Evolutionary conservation across 129 eudicot species (phyloP).

Genomic region (Tagetes erecta): DNA sequence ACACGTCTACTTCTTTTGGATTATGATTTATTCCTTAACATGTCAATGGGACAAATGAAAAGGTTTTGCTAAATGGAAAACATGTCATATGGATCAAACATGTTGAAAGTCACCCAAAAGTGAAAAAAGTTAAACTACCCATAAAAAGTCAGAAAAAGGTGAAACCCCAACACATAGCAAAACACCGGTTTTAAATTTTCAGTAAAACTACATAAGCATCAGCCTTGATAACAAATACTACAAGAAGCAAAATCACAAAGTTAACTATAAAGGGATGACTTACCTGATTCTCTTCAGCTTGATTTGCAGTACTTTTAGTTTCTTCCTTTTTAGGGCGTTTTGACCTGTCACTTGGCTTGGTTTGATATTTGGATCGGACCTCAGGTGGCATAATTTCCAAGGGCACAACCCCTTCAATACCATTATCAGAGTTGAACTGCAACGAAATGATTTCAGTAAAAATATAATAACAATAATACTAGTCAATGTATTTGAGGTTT

Average conservation of each 20-base stretch:
- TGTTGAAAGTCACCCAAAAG: background rate
- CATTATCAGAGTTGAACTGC: conserved; percentile 82
- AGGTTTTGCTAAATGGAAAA: background rate
- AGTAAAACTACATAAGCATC: background rate
- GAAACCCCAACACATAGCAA: background rate
- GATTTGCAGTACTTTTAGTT: conserved; percentile 55
- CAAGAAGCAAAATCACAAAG: conserved; percentile 19
- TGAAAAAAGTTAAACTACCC: background rate
- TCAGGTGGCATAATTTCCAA: conserved; percentile 82
- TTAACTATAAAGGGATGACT: background rate
- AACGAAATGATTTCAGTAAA: background rate
- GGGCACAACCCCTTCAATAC: conserved; percentile 96
- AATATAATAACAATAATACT: background rate
- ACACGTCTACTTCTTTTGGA: background rate
- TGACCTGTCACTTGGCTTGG: conserved; percentile 71
- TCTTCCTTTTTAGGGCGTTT: conserved; percentile 94
- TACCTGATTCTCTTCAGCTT: conserved; percentile 84
- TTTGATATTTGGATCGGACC: conserved; percentile 71
- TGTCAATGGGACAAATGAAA: background rate
- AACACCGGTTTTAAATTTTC: background rate
- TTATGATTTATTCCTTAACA: background rate
- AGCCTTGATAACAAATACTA: conserved; percentile 10
- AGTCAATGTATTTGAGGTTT: background rate
- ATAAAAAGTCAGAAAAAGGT: background rate
- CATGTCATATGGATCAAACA: background rate